Evolutionary conservation across 1,139 yeast species (phyloP).

Genomic region (Geotrichum aggregatum): DNA sequence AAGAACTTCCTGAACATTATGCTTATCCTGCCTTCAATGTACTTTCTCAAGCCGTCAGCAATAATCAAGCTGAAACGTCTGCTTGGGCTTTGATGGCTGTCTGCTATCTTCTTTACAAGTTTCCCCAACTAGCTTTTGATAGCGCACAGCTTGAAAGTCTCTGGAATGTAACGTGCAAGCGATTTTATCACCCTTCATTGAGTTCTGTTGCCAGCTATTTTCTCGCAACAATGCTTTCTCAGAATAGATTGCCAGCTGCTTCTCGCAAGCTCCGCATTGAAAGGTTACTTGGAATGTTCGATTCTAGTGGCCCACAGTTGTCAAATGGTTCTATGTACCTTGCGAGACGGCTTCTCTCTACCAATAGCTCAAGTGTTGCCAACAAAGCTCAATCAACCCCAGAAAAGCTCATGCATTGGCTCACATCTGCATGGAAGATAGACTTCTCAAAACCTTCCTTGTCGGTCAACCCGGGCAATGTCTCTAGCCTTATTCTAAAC

Average conservation of each 20-base stretch:
- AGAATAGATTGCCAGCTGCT: constrained; percentile 9
- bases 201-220: constrained; percentile 14
- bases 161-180: constrained; percentile 17
- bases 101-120: constrained; percentile 2
- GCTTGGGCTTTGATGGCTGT: constrained; percentile 15
- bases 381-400: constrained; percentile 2
- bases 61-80: constrained; percentile 2
- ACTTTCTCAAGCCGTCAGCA: neutral
- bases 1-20: constrained; percentile 1
- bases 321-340: constrained; percentile 16
- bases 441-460: neutral
- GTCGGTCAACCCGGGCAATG: constrained; percentile 7
- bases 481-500: constrained; percentile 8
- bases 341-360: constrained; percentile 8
- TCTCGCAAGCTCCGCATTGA: constrained; percentile 7
- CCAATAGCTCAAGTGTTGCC: constrained; percentile 2
- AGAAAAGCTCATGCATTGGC: constrained; percentile 17
- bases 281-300: constrained; percentile 17
- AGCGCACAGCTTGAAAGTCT: constrained; percentile 10
- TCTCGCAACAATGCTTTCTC: constrained; percentile 7
- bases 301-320: constrained; percentile 16
- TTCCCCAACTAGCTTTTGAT: neutral
- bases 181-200: constrained; percentile 16
- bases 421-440: constrained; percentile 7
- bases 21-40: neutral